phyloP scores from a whole-genome alignment of 2,329 filamentous ascomycete species.

The Dendrostoma leiphaemia region DNA sequence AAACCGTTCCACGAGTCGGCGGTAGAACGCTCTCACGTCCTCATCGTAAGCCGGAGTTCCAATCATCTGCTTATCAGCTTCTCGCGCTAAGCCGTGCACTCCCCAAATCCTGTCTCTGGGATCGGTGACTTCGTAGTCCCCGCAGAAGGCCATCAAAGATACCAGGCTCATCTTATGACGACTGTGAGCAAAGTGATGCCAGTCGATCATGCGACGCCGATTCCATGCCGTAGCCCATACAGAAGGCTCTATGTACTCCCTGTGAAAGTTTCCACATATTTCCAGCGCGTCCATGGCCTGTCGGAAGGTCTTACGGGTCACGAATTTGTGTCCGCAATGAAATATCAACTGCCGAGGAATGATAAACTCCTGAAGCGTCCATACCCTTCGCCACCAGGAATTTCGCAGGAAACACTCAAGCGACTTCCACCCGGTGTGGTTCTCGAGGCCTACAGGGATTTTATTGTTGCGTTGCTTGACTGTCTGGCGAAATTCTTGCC shows the following conservation, averaged over 20 bases:
- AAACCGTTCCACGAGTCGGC: constrained; percentile 4
- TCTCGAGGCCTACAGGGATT: constrained; percentile 2
- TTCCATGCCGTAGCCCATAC: constrained; percentile 9
- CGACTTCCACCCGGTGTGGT: constrained; percentile 1
- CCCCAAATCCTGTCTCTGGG: constrained; percentile 11
- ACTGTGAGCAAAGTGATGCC: constrained; percentile 3
- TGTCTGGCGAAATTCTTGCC: neutral
- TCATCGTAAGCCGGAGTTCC: constrained; percentile 7
- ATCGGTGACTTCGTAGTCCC: constrained; percentile 10
- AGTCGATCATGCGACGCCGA: constrained; percentile 7
- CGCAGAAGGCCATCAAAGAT: constrained; percentile 10
- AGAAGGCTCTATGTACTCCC: neutral
- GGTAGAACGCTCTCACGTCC: constrained; percentile 6
- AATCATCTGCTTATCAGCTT: constrained; percentile 10
- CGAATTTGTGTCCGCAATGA: constrained; percentile 4
- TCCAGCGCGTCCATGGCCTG: constrained; percentile 3
- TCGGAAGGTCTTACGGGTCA: neutral
- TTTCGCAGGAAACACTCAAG: neutral
- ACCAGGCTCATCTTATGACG: constrained; percentile 8
- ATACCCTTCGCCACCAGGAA: constrained; percentile 10
- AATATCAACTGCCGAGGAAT: constrained; percentile 3
- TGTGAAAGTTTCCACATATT: constrained; percentile 2
- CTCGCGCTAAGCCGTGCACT: constrained; percentile 2
- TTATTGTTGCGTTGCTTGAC: neutral
- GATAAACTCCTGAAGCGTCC: constrained; percentile 15